phyloP scores from a whole-genome alignment of 169 alveolate species.

The Plasmodium adleri region DNA sequence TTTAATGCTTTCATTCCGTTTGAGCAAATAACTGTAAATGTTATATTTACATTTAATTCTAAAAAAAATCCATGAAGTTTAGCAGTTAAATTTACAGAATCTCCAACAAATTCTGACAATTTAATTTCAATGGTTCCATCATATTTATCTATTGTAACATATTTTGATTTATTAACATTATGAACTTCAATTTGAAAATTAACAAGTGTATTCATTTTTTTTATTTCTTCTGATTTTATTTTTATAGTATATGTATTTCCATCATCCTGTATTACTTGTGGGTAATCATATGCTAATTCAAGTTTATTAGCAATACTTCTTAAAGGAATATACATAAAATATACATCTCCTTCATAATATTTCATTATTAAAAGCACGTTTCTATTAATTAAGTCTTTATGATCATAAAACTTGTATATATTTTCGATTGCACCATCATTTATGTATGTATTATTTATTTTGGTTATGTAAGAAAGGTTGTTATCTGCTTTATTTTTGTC shows the following conservation, averaged over 20 bases:
- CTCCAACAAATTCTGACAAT: constrained; percentile 69
- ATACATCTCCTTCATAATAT: constrained; percentile 39
- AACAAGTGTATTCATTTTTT: constrained; percentile 65
- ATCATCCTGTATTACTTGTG: constrained; percentile 49
- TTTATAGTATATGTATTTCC: constrained; percentile 24
- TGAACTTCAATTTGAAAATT: constrained; percentile 55
- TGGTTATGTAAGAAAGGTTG: constrained; percentile 39
- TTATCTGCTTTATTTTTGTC: constrained; percentile 26
- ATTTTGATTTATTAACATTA: constrained; percentile 42
- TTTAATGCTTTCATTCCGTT: constrained; percentile 78
- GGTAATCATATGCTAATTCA: constrained; percentile 49
- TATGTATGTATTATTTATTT: constrained; percentile 57
- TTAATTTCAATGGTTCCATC: constrained; percentile 52
- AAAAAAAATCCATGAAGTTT: constrained; percentile 73
- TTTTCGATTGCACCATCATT: constrained; percentile 34
- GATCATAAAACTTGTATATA: constrained; percentile 63
- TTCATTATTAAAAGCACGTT: constrained; percentile 51
- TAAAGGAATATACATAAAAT: constrained; percentile 32
- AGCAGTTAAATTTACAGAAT: constrained; percentile 46
- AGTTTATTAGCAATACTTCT: constrained; percentile 29
- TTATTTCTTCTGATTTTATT: constrained; percentile 60
- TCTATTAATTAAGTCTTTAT: constrained; percentile 49
- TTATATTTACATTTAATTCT: constrained; percentile 58
- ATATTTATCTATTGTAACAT: constrained; percentile 54
- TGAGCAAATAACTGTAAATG: constrained; percentile 76